These are phyloP conservation scores for Apophysomyces ossiformis DNA, from an alignment of 371 early-diverging fungal species.

Conservation along the genomic window DNA sequence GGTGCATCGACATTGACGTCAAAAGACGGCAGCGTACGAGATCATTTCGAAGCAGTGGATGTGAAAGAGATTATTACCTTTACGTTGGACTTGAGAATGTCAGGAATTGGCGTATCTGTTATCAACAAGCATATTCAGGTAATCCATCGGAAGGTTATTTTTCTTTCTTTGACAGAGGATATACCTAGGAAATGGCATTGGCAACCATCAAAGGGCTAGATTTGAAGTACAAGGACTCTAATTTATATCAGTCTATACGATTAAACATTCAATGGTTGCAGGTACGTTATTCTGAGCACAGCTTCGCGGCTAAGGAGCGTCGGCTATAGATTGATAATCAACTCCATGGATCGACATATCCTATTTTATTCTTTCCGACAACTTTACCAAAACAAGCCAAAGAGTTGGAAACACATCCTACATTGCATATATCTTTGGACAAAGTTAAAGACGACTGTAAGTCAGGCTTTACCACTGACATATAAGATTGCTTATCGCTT, in stretches of 20 bases:
- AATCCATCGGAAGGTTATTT: slow-evolving; percentile 7
- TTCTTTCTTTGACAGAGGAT: background rate
- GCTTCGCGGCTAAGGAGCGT: background rate
- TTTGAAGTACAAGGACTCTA: slow-evolving; percentile 72
- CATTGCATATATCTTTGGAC: slow-evolving; percentile 62
- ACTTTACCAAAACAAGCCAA: slow-evolving; percentile 62
- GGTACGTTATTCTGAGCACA: slow-evolving; percentile 17
- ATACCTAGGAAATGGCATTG: slow-evolving; percentile 75
- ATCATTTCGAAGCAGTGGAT: slow-evolving; percentile 60
- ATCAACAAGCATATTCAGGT: slow-evolving; percentile 57
- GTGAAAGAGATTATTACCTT: slow-evolving; percentile 44
- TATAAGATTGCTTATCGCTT: background rate
- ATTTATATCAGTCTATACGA: slow-evolving; percentile 64
- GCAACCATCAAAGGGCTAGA: slow-evolving; percentile 69
- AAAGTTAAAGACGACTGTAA: slow-evolving; percentile 75
- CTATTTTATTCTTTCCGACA: slow-evolving; percentile 86
- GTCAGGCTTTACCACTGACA: slow-evolving; percentile 2
- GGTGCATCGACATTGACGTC: slow-evolving; percentile 38
- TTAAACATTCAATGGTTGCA: slow-evolving; percentile 80
- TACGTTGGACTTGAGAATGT: slow-evolving; percentile 40
- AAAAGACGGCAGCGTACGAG: slow-evolving; percentile 45
- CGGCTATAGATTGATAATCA: slow-evolving; percentile 84
- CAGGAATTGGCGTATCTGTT: slow-evolving; percentile 79
- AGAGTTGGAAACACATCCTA: slow-evolving; percentile 55
- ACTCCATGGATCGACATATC: slow-evolving; percentile 70